Evolutionary conservation across 257 asterid species (phyloP).

Genomic region (Osmanthus fragrans): DNA sequence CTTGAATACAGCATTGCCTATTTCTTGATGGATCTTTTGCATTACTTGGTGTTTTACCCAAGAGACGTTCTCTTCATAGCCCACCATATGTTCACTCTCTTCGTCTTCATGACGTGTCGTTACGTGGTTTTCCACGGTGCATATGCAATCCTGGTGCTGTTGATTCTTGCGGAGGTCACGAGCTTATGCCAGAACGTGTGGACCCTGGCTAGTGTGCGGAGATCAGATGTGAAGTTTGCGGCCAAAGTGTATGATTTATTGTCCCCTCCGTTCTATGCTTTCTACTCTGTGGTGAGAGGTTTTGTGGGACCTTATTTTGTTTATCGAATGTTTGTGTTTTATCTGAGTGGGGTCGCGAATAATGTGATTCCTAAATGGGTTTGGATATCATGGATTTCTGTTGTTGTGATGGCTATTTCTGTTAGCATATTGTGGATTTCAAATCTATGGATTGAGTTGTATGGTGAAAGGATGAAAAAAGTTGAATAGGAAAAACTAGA

Average conservation of each 20-base stretch:
- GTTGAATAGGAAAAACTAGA: slow-evolving; percentile 28
- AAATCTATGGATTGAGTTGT: slow-evolving; percentile 73
- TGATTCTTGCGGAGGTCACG: slow-evolving; percentile 82
- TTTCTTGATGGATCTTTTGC: slow-evolving; percentile 84
- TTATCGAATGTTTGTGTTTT: slow-evolving; percentile 60
- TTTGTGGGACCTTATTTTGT: slow-evolving; percentile 73
- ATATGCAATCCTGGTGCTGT: slow-evolving; percentile 62
- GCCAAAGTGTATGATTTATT: slow-evolving; percentile 53
- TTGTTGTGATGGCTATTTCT: slow-evolving; percentile 64
- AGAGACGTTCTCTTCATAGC: slow-evolving; percentile 75
- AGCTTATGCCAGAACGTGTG: slow-evolving; percentile 88
- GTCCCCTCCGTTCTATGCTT: slow-evolving; percentile 85
- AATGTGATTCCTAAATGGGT: slow-evolving; percentile 75
- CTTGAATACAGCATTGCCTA: slow-evolving; percentile 89
- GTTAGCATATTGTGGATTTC: slow-evolving; percentile 81
- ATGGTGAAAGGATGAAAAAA: slow-evolving; percentile 43
- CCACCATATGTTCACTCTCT: slow-evolving; percentile 83
- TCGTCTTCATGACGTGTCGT: slow-evolving; percentile 88
- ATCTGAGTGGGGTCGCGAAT: slow-evolving; percentile 61
- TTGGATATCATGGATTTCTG: slow-evolving; percentile 80
- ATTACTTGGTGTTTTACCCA: slow-evolving; percentile 69
- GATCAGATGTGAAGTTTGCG: slow-evolving; percentile 58
- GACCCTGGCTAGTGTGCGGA: slow-evolving; percentile 74
- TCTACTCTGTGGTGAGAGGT: slow-evolving; percentile 77
- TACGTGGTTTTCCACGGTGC: slow-evolving; percentile 79